Evolutionary conservation across 1,284 basidiomycete species (phyloP).

Genomic region (Fomitopsis pinicola): DNA sequence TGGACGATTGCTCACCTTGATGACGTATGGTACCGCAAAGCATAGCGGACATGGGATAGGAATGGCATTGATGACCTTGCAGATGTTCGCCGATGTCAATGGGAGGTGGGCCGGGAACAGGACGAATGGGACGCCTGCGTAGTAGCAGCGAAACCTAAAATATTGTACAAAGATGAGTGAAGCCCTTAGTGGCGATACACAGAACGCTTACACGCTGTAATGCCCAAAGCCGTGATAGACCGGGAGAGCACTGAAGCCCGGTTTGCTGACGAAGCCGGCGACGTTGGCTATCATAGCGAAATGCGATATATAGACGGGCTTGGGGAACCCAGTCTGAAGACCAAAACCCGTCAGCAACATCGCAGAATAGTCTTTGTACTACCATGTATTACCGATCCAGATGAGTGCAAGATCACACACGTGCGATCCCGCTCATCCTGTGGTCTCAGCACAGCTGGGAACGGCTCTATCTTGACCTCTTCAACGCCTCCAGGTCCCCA

Average conservation of each 20-base stretch:
- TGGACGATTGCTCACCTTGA: slow-evolving; percentile 22
- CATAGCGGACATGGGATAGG: slow-evolving; percentile 13
- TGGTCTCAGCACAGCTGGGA: slow-evolving; percentile 29
- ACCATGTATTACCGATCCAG: slow-evolving; percentile 44
- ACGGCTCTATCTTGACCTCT: slow-evolving; percentile 2
- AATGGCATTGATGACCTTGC: slow-evolving; percentile 29
- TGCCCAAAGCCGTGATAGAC: slow-evolving; percentile 44
- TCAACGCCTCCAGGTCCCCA: slow-evolving; percentile 32
- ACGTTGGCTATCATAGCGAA: slow-evolving; percentile 33
- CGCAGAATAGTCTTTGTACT: too few species aligned
- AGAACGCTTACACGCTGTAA: slow-evolving; percentile 36
- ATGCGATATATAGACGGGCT: slow-evolving; percentile 42
- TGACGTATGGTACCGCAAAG: slow-evolving; percentile 32
- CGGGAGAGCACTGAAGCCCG: slow-evolving; percentile 44
- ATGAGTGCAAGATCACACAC: slow-evolving; percentile 57
- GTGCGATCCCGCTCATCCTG: slow-evolving; percentile 40
- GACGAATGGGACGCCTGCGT: slow-evolving; percentile 39
- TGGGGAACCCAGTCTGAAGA: slow-evolving; percentile 34
- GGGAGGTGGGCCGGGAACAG: slow-evolving; percentile 52
- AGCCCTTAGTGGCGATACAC: not conserved
- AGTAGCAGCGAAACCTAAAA: slow-evolving; percentile 32
- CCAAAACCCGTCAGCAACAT: not conserved
- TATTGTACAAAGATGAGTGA: not conserved
- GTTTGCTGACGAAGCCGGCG: slow-evolving; percentile 33
- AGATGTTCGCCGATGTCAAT: slow-evolving; percentile 46